Evolutionary conservation across 805 yeast species (phyloP), one percentile per base, ranked within the genome.

Genomic region (Myxozyma lipomycoides): DNA sequence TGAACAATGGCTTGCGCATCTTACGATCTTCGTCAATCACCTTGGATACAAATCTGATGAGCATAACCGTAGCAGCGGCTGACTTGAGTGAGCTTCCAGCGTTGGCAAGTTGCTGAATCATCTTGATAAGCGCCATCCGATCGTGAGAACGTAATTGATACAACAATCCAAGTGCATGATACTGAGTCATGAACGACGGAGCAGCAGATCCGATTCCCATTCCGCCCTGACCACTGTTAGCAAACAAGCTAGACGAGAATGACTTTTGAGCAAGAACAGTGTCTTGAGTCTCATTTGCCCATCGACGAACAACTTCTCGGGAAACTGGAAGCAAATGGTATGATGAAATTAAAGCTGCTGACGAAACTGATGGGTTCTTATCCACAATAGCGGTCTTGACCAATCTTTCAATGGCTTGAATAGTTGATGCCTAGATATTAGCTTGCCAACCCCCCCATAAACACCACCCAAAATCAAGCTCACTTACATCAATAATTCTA

Each of bases 381-480:
- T 88, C 96, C 52, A 93, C 97, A 59, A 93, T 84, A 35, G 95
- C 89, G 61, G 88, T 88, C 67, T 87, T 90, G 78, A 91, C 82
- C 58, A 88, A 74, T 64, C 98, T 80, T 71, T 93, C 98, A 40
- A 95, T 86, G 39, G 95, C 86, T 61, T 88, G 90, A 42, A 95
- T 95, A 7, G 96, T 90, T 37, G 72, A 62, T 30, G 72, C 54
- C 58, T 53, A 22, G 7, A 5, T 4, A 12, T n/a, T 9, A 15
- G 23, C 28, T 43, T 23, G 34, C 39, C 25, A 43, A 28, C 32
- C 7, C 12, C 12, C 32, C 12, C 7, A 45, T 24, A 44, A 26
- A 45, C 9, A 10, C 10, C 23, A 28, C 26, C n/a, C 23, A 10
- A 30, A 41, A 18, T 12, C 6, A 9, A 25, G 9, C 2, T 4